Percentiles rank a stretch among this genome's conserved stretches.
phyloP scores from a whole-genome alignment of 768 basidiomycete species.

The Antrodiella citrinella region DNA sequence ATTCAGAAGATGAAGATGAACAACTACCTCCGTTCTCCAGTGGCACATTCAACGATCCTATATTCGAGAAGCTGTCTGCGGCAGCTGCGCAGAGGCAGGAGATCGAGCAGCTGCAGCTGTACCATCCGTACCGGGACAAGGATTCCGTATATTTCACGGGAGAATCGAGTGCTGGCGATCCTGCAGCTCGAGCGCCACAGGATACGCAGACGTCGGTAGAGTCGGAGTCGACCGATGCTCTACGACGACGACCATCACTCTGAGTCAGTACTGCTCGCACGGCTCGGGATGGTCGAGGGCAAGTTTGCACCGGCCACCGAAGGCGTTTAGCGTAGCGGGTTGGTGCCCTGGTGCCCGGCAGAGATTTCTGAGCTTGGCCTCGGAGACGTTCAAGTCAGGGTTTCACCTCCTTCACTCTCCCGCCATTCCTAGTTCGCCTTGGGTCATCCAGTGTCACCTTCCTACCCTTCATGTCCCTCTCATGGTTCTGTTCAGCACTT shows the following conservation, averaged over 20 bases:
- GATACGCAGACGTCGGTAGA: not conserved
- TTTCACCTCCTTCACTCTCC: not conserved
- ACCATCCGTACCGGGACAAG: not conserved
- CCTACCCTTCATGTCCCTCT: not conserved
- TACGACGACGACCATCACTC: not conserved
- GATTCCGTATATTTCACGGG: not conserved
- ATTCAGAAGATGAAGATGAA: slow-evolving; percentile 8
- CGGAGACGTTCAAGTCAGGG: not conserved
- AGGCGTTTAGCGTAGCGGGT: not conserved
- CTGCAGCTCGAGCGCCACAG: too few relatives aligned
- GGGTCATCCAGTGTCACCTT: not conserved
- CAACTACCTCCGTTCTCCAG: slow-evolving; percentile 18
- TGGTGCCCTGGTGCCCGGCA: not conserved
- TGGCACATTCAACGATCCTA: slow-evolving; percentile 15
- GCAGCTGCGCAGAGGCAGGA: slow-evolving; percentile 8
- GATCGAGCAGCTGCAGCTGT: not conserved
- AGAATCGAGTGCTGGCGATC: not conserved
- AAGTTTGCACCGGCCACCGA: not conserved
- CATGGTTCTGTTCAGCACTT: too few relatives aligned
- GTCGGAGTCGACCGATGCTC: not conserved
- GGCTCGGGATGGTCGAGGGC: too few relatives aligned
- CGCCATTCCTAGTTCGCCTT: not conserved
- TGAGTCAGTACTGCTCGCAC: too few relatives aligned
- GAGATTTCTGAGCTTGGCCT: too few relatives aligned
- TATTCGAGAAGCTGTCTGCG: slow-evolving; percentile 17